Base-by-base conservation (phyloP, 345 rosid genomes). In the Erysimum cheiranthoides region DNA sequence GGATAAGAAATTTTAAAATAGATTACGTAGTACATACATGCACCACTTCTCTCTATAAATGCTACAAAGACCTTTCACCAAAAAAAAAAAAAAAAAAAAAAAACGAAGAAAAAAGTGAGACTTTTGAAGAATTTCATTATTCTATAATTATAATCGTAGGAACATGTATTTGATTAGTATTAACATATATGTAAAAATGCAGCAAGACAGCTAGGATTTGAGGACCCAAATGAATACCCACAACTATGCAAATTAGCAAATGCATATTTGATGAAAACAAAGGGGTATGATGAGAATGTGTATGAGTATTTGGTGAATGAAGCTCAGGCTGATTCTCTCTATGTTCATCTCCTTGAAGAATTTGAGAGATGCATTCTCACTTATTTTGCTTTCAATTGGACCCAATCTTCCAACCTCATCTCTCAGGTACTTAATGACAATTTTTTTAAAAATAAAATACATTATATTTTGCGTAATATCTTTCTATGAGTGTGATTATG, bases 341-440 rank as follows among this genome's bases (percentile, higher is more conserved):
- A 68, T 61, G 87, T 81, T 35, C 88, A 83, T 84, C 85, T 95
- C 6, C 51, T 84, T 5, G 91, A 92, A 43, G 97, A 95, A 85
- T 50, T 95, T 11, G 99, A 95, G 60, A 76, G 89, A 74, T 90
- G 91, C 73, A 90, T 92, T 57, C 93, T 92, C 40, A 79, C 87
- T 68, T 95, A 92, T 50, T 92, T 92, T 59, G 88, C 96, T 12
- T 95, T 90, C 74, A 97, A 95, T 16, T 92, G 97, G 99, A 84
- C 52, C 67, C 85, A 89, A 49, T 96, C 97, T 18, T 81, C 92
- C 42, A 66, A 52, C 14, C 61, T 88, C 78, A 81, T 95, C 69
- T 73, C 66, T 54, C 90, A 89, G 96, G 99, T 66, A 34, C 32
- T 43, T 69, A 3, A 39, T 39, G 6, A 5, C 36, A 34, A 35